Evolutionary conservation across 1,139 yeast genomes (phyloP), one percentile per base, ranked within the genome.

Genomic region (Geotrichum aggregatum): DNA sequence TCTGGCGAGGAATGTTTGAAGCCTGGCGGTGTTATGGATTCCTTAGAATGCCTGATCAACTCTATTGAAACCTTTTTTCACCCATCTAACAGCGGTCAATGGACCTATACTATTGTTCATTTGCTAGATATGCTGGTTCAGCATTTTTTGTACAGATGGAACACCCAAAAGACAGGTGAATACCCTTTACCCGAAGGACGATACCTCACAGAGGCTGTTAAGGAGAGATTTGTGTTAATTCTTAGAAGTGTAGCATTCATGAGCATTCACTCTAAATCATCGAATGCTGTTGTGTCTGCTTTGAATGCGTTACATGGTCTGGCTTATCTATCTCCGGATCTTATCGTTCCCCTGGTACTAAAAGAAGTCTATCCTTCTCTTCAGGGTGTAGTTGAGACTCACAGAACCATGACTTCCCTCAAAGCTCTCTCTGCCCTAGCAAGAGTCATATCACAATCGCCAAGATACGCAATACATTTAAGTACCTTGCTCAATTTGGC

Each of bases 51-150:
- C 0, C 70, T 87, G 41, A 63, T 84, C 26, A 82, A 83, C 57
- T 82, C 95, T 0, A 74, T 89, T n/a, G 84, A 81, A 58, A 87
- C 96, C 35, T 87, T 84, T 68, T 83, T 83, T 11, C 97, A 92
- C 68, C 98, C 98, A 3, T 89, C 98, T 0, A 91, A 91, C 65
- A 70, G 76, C 18, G 98, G 97, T 0, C 77, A 78, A 21, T 91
- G 98, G 98, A 79, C 95, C 0, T 70, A 78, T 43, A 75, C 85
- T 5, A 79, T 92, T 40, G 76, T 94, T 1, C 80, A 80, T 56
- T 75, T 86, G 33, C 71, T 86, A 11, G 76, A 79, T 57, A 66
- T 56, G 24, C 51, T 71, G 38, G 67, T 68, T 0, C 68, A 65
- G 36, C 55, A 60, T 38, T 69, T 71, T 47, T 57, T 64, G 6